Percentiles rank a stretch among this genome's conserved stretches.
Evolutionary conservation across 2,329 filamentous ascomycete species (phyloP).

Genomic region (Colletotrichum karsti): DNA sequence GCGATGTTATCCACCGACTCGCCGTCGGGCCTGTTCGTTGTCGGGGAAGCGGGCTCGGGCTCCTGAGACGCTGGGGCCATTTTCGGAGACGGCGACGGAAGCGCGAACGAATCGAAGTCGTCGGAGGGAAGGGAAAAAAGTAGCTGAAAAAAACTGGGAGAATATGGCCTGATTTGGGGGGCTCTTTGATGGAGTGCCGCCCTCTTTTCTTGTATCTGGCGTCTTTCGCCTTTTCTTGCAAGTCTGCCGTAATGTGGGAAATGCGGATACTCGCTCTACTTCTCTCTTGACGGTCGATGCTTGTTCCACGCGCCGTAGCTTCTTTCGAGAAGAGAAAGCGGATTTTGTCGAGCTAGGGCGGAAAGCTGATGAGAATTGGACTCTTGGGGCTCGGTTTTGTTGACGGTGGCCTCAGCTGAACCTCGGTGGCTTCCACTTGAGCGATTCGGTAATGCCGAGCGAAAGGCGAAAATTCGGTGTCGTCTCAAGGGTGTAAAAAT

Average conservation of each 20-base stretch:
- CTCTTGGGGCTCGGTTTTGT: background rate
- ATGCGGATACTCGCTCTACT: slow-evolving; percentile 12
- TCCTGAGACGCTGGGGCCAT: slow-evolving; percentile 28
- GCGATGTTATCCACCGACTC: slow-evolving; percentile 28
- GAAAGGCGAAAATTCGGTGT: slow-evolving; percentile 18
- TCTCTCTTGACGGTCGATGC: background rate
- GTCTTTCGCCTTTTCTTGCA: background rate
- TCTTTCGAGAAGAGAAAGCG: background rate
- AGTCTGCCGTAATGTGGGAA: slow-evolving; percentile 17
- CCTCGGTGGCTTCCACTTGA: background rate
- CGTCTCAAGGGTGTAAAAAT: background rate
- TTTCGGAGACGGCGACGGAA: slow-evolving; percentile 15
- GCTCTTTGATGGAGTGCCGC: slow-evolving; percentile 16
- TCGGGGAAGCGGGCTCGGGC: slow-evolving; percentile 26
- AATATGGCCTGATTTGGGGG: slow-evolving; percentile 26
- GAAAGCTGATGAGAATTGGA: background rate
- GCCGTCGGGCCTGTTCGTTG: slow-evolving; percentile 21
- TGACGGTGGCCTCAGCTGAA: background rate
- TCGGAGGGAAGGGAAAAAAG: background rate
- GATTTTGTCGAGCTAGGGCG: background rate
- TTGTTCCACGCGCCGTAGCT: slow-evolving; percentile 1
- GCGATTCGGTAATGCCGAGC: slow-evolving; percentile 6
- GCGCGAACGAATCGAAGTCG: slow-evolving; percentile 15
- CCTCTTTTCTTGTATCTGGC: slow-evolving; percentile 20
- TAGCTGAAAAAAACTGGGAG: slow-evolving; percentile 9